Percentiles rank a stretch among this genome's conserved stretches.
These are phyloP conservation scores for Talaromyces adpressus DNA, from an alignment of 495 filamentous ascomycete species.

Conservation along the genomic window DNA sequence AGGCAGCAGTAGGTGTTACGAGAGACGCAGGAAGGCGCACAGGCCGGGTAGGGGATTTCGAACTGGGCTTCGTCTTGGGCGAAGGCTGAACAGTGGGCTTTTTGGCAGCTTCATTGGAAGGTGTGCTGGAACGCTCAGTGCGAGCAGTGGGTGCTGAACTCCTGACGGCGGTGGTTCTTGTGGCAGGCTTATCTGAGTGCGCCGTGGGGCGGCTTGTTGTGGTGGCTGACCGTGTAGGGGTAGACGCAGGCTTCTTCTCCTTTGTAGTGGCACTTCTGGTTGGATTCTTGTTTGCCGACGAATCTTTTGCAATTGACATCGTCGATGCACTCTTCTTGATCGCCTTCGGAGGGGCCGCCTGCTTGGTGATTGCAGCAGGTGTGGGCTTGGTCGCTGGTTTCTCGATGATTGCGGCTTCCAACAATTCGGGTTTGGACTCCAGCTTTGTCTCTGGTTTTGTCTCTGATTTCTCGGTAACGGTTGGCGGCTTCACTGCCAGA, in stretches of 20 bases:
- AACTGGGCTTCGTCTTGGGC: slow-evolving; percentile 43
- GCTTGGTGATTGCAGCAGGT: slow-evolving; percentile 17
- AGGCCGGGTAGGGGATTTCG: slow-evolving; percentile 60
- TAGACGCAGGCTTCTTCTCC: slow-evolving; percentile 10
- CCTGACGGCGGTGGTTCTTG: slow-evolving; percentile 10
- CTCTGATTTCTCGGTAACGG: slow-evolving; percentile 1
- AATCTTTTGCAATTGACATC: slow-evolving; percentile 29
- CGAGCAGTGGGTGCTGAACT: slow-evolving; percentile 15
- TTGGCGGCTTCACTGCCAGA: neutral
- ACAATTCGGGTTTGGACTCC: neutral
- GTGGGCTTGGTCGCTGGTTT: slow-evolving; percentile 10
- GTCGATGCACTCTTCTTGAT: slow-evolving; percentile 35
- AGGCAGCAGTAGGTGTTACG: slow-evolving; percentile 56
- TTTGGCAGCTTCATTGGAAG: slow-evolving; percentile 22
- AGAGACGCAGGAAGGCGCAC: slow-evolving; percentile 54
- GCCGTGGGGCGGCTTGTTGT: slow-evolving; percentile 11
- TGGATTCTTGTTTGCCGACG: slow-evolving; percentile 17
- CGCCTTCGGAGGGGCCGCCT: slow-evolving; percentile 22
- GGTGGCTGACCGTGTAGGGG: slow-evolving; percentile 12
- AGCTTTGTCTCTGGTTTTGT: neutral
- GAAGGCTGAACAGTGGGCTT: slow-evolving; percentile 15
- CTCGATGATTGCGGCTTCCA: neutral
- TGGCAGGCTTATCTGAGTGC: slow-evolving; percentile 23
- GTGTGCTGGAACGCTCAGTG: slow-evolving; percentile 24
- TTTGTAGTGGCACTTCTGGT: slow-evolving; percentile 7